phyloP scores from a whole-genome alignment of 2,329 filamentous ascomycete genomes.

The Pseudopithomyces maydicus region DNA sequence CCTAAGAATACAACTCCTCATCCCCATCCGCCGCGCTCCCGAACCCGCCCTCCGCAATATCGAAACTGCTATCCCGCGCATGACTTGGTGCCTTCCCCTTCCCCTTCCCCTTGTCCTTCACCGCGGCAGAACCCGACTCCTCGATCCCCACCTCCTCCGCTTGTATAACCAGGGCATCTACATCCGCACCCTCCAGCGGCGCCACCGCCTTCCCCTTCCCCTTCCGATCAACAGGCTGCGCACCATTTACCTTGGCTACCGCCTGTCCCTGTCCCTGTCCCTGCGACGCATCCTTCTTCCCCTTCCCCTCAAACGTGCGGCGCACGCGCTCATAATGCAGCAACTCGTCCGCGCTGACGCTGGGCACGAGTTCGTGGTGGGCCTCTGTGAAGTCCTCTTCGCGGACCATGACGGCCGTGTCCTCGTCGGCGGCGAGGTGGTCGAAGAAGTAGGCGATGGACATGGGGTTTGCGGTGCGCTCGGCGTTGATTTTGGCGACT shows the following conservation, averaged over 20 bases:
- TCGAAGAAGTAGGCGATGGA: constrained; percentile 96
- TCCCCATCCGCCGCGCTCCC: constrained; percentile 44
- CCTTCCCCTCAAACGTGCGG: constrained; percentile 75
- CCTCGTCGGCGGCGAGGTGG: constrained; percentile 80
- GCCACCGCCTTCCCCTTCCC: constrained; percentile 37
- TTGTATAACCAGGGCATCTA: constrained; percentile 48
- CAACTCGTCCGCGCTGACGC: constrained; percentile 89
- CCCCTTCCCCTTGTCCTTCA: constrained; percentile 25
- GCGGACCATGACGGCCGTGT: constrained; percentile 84
- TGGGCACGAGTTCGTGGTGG: constrained; percentile 84
- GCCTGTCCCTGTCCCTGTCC: too few species aligned
- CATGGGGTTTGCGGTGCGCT: constrained; percentile 54
- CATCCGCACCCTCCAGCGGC: constrained; percentile 23
- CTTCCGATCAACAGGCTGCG: constrained; percentile 17
- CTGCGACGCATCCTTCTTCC: constrained; percentile 44
- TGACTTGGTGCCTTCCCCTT: constrained; percentile 43
- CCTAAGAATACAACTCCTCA: constrained; percentile 48
- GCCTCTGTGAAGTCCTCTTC: constrained; percentile 87
- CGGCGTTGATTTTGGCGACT: constrained; percentile 70
- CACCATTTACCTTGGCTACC: too few species aligned
- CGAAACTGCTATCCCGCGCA: constrained; percentile 37
- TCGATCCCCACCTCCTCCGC: constrained; percentile 47
- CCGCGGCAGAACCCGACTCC: constrained; percentile 8
- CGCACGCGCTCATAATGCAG: constrained; percentile 88
- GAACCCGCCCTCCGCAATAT: constrained; percentile 45